A percentile compares a stretch with the other conserved stretches of the same genome.
Evolutionary conservation across 192 early-diverging fungal species (phyloP).

Genomic region (Thamnidium elegans): DNA sequence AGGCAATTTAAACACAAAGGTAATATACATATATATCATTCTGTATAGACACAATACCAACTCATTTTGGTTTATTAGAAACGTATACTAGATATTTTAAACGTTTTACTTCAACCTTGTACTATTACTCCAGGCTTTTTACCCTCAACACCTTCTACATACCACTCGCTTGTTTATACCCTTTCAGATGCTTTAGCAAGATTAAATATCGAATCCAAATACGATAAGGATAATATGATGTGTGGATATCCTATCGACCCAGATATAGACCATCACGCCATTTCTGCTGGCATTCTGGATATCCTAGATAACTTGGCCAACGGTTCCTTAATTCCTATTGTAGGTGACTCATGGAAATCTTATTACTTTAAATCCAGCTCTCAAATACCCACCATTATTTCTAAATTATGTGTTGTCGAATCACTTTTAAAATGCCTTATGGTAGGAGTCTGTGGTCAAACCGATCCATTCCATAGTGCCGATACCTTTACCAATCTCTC

Average conservation of each 20-base stretch:
- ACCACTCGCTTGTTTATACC: slow-evolving; percentile 38
- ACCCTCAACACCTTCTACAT: slow-evolving; percentile 30
- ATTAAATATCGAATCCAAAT: not conserved
- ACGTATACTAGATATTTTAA: slow-evolving; percentile 25
- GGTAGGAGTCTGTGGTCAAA: not conserved
- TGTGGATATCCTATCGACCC: not conserved
- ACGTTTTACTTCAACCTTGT: slow-evolving; percentile 19
- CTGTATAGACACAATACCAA: not conserved
- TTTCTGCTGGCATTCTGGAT: slow-evolving; percentile 15
- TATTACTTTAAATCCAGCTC: not conserved
- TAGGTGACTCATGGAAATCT: slow-evolving; percentile 11
- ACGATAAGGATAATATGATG: not conserved
- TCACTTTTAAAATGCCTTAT: slow-evolving; percentile 18
- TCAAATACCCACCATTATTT: not conserved
- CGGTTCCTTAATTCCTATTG: slow-evolving; percentile 11
- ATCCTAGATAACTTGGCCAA: slow-evolving; percentile 20
- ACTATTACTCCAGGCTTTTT: slow-evolving; percentile 14
- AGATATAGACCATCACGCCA: not conserved
- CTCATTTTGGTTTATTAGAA: slow-evolving; percentile 11
- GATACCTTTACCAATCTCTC: not conserved
- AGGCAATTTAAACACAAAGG: slow-evolving; percentile 27
- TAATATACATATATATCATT: slow-evolving; percentile 1
- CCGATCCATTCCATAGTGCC: slow-evolving; percentile 6
- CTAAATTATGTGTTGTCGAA: slow-evolving; percentile 23
- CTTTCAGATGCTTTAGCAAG: slow-evolving; percentile 29